A percentile compares a stretch with the other conserved stretches of the same genome.
Conservation (phyloP, 164 flowering plant genomes). For the Dillenia turbinata region DNA sequence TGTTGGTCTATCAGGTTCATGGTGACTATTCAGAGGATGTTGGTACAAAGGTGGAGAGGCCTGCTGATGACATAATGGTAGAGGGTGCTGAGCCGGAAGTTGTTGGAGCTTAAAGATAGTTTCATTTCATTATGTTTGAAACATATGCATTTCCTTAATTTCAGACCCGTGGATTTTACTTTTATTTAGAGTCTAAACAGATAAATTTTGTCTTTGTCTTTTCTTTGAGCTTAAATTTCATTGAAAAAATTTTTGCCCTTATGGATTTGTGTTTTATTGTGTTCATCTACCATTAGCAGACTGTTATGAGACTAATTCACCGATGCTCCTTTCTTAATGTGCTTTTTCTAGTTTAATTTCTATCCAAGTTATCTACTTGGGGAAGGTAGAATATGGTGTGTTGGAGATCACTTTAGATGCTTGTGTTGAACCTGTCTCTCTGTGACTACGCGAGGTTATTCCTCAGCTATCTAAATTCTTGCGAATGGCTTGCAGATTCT, state of each 20-base stretch:
- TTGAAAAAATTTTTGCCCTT: background rate
- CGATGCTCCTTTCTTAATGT: too few relatives aligned
- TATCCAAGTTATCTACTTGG: too few relatives aligned
- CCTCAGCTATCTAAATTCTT: too few relatives aligned
- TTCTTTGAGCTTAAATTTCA: background rate
- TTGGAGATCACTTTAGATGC: too few relatives aligned
- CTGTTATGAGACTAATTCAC: background rate
- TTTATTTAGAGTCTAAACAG: background rate
- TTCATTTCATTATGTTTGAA: background rate
- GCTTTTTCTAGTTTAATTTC: too few relatives aligned
- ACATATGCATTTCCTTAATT: too few relatives aligned
- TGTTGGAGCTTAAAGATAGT: constrained; percentile 23
- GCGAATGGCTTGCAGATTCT: too few relatives aligned
- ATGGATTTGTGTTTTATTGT: background rate
- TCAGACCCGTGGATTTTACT: background rate
- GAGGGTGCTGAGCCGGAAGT: constrained; percentile 24
- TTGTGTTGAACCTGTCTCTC: too few relatives aligned
- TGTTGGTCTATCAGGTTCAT: constrained; percentile 22
- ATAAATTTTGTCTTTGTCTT: background rate
- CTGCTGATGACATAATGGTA: constrained; percentile 22
- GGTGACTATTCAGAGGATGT: constrained; percentile 39
- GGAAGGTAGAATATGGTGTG: too few relatives aligned
- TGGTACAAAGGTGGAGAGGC: constrained; percentile 33
- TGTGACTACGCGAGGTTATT: too few relatives aligned
- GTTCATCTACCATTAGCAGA: background rate